Base-by-base conservation (phyloP, 2,329 filamentous ascomycete species). In the Diatrype stigma region DNA sequence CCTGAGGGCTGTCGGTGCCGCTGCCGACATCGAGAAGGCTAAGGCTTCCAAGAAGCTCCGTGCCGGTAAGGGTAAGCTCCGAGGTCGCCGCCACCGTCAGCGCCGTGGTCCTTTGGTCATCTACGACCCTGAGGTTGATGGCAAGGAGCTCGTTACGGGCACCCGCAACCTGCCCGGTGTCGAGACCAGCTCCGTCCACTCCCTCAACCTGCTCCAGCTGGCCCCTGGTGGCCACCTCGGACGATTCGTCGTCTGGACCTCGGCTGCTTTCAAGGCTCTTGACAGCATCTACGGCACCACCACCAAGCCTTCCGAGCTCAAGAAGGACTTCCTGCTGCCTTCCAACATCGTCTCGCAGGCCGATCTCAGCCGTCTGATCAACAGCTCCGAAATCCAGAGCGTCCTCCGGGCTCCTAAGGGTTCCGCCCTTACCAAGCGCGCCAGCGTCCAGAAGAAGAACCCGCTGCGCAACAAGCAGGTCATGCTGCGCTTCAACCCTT, bases 131-230 rank as follows among this genome's bases (percentile, higher is more conserved):
- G 89, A 92, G 75, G 84, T 87, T 70, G 95, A 99, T 73, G 92
- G 94, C 79, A 95, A 92, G 81, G 89, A 95, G 73, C 85, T 99
- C 64, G 82, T 93, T 73, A 84, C 82, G 71, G 93, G 91, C 68
- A 96, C 96, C 90, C 92, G 94, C 84, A 99, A 99, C 87, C 89
- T 99, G 71, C 85, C 94, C 70, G 94, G 94, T 80, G 92, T 97
- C 64, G 94, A 99, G 89, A 96, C 91, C 63, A 92, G 83, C 71
- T 87, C 92, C 65, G 92, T 96, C 76, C 92, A 87, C 79, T 81
- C 90, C 62, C 85, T 99, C 70, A 96, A 97, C 86, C 92, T 97
- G 70, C 90, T 99, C 74, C 94, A 99, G 84, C 90, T 99, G 73
- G 94, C 94, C 63, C 94, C 94, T 65, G 94, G 94, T 84, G 95